These are phyloP conservation scores for Diplosphaera chodatii DNA, from an alignment of 139 green algal genomes.

Conservation along the genomic window DNA sequence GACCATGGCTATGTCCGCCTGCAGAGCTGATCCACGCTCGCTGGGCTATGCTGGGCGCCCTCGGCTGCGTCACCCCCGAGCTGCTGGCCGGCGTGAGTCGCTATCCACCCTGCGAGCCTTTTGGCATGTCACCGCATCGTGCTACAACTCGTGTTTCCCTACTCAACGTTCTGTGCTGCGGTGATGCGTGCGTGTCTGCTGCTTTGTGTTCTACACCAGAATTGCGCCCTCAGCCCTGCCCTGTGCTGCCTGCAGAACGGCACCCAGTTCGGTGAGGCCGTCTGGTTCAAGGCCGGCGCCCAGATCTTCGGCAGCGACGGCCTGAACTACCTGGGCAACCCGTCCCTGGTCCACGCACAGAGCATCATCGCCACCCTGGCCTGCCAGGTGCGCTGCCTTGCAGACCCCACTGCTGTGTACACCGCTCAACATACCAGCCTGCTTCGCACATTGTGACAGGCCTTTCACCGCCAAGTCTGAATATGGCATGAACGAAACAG, in stretches of 20 bases:
- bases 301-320: constrained; percentile 70
- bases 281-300: constrained; percentile 88
- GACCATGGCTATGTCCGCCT: too few species aligned
- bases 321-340: constrained; percentile 80
- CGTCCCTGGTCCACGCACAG: constrained; percentile 73
- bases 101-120: too few species aligned
- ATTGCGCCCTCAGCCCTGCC: background rate
- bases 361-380: constrained; percentile 68
- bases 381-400: constrained; percentile 40
- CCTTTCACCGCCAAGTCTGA: too few species aligned
- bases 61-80: constrained; percentile 70
- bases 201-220: background rate
- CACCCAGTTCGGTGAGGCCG: constrained; percentile 51
- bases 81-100: constrained; percentile 44
- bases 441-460: too few species aligned
- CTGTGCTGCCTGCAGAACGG: constrained; percentile 15
- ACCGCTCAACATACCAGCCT: too few species aligned
- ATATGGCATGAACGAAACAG: constrained; percentile 19
- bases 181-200: too few species aligned
- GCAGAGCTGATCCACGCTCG: constrained; percentile 96
- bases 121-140: too few species aligned
- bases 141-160: too few species aligned
- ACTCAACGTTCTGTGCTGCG: constrained; percentile 7
- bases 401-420: background rate
- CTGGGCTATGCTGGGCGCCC: constrained; percentile 94